Percentiles rank a stretch among this genome's conserved stretches.
phyloP scores from a whole-genome alignment of 2,329 filamentous ascomycete species.

The Elsinoe necatrix region DNA sequence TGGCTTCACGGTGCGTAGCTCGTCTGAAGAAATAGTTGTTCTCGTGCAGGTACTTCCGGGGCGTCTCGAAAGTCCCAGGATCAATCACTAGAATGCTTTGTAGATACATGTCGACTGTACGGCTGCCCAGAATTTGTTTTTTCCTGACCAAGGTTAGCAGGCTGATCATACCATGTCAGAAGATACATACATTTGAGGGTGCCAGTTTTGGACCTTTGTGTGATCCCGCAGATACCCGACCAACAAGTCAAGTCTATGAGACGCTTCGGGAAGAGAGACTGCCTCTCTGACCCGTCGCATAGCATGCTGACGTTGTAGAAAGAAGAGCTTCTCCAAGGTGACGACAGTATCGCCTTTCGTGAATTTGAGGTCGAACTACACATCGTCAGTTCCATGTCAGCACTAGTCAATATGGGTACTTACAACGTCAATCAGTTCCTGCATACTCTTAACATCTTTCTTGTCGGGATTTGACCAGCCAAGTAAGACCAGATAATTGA shows the following conservation, averaged over 20 bases:
- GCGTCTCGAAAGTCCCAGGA: slow-evolving; percentile 49
- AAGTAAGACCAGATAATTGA: slow-evolving; percentile 76
- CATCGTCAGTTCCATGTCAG: slow-evolving; percentile 1
- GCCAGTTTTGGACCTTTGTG: slow-evolving; percentile 7
- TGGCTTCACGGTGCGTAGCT: neutral
- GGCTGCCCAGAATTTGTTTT: slow-evolving; percentile 17
- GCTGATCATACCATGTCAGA: neutral
- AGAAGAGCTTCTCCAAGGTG: slow-evolving; percentile 68
- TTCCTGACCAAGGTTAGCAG: neutral
- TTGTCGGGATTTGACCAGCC: slow-evolving; percentile 68
- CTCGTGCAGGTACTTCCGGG: slow-evolving; percentile 47
- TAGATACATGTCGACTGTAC: slow-evolving; percentile 40
- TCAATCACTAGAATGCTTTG: slow-evolving; percentile 45
- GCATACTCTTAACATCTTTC: slow-evolving; percentile 62
- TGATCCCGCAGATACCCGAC: slow-evolving; percentile 25
- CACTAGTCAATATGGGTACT: slow-evolving; percentile 21
- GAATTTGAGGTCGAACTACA: slow-evolving; percentile 73
- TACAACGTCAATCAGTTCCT: slow-evolving; percentile 62
- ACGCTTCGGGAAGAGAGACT: slow-evolving; percentile 33
- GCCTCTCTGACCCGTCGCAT: slow-evolving; percentile 39
- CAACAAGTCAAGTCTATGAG: slow-evolving; percentile 30
- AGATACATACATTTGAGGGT: slow-evolving; percentile 24
- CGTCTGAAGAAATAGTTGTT: slow-evolving; percentile 51
- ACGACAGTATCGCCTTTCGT: slow-evolving; percentile 86
- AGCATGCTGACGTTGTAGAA: slow-evolving; percentile 67